Evolutionary conservation across 148 eudicot species (phyloP), one percentile per base, ranked within the genome.

Genomic region (Cornus florida): DNA sequence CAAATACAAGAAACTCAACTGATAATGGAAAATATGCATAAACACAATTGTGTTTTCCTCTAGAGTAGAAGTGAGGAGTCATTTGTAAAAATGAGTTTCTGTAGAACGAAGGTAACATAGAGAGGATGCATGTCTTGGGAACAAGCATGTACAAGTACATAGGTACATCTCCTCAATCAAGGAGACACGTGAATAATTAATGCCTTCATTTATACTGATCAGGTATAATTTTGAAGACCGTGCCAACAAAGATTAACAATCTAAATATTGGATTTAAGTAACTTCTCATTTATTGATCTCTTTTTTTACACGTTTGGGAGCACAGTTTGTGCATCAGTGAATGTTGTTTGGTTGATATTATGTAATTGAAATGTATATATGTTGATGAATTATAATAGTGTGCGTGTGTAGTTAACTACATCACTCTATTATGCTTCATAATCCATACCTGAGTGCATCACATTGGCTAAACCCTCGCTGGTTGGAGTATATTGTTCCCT

Each of bases 381-480:
- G 11, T 19, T 6, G 8, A 62, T 62, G 24, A 10, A 62, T 35
- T 17, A n/a, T 62, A 20, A 28, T 28, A 28, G 28, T 28, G 28
- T 28, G 28, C 28, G 28, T 28, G 28, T 28, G 28, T n/a, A n/a
- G 0, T 2, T 62, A 62, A 1, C 20, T 20, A 0, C 8, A 62
- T 28, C 28, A 28, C 28, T 28, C 28, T 28, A 28, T 28, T 28
- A 28, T 62, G 8, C 2, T 43, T 35, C 57, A 69, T 6, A 48
- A 75, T 31, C 23, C 71, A 41, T 86, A 92, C 98, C 93, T 89
- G 23, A 38, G 9, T 43, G 92, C 92, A 85, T 94, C 93, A 80
- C 75, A 78, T 78, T 84, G 91, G 91, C 85, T 94, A 83, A 94
- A 94, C 41, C 98, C 98, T 87, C 85, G 77, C 43, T 79, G 72